Conservation (phyloP, 2,329 filamentous ascomycete species). For the Chrysoporthe deuterocubensis region DNA sequence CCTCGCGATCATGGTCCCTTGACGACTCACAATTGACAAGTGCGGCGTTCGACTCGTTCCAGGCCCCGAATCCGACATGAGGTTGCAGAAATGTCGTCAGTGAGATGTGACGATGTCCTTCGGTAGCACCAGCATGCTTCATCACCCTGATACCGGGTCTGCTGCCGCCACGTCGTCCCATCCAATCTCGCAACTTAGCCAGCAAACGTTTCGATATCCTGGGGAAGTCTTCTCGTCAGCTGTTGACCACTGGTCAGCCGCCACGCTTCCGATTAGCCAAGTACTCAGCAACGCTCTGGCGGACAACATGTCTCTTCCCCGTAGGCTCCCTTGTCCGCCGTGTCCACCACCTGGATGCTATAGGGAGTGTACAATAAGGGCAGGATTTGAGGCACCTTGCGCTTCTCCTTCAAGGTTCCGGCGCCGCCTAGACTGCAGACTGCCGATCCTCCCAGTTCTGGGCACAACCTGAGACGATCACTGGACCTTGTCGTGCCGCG, state of each 20-base stretch:
- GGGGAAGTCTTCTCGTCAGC: not conserved
- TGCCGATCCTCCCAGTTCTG: not conserved
- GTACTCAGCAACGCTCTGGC: not conserved
- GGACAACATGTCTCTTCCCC: not conserved
- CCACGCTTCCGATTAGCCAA: not conserved
- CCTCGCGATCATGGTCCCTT: too few relatives aligned
- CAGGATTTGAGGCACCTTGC: not conserved
- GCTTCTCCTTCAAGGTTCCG: not conserved
- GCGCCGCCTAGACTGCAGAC: conserved; percentile 2
- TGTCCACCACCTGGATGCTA: not conserved
- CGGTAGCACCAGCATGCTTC: not conserved
- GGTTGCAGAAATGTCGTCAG: not conserved
- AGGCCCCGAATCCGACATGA: not conserved
- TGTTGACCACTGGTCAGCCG: not conserved
- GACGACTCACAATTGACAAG: not conserved
- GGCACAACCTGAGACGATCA: conserved; percentile 11
- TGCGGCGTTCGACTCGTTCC: not conserved
- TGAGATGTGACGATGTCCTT: not conserved
- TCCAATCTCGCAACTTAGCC: not conserved
- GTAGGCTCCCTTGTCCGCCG: not conserved
- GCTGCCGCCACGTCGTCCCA: not conserved
- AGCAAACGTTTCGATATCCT: not conserved
- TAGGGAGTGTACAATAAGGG: not conserved
- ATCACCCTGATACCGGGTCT: not conserved
- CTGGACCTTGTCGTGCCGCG: not conserved